Conservation (phyloP, 148 eudicot genomes). For the Pharnaceum exiguum region DNA sequence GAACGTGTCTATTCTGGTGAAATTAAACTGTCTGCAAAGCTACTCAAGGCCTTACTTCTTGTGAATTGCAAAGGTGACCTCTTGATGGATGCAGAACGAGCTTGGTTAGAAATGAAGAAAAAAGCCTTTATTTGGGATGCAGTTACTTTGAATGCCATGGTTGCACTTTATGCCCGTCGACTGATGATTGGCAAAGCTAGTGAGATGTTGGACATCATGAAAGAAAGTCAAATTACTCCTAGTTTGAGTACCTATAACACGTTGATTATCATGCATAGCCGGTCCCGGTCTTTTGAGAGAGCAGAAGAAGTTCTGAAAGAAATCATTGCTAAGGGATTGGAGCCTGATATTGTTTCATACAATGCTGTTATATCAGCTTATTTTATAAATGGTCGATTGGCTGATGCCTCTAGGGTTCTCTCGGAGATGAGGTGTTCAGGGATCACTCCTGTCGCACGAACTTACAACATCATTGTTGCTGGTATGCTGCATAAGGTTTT, state of each 20-base stretch:
- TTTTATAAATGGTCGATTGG: slow-evolving; percentile 64
- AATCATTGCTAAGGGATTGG: slow-evolving; percentile 52
- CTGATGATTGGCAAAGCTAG: slow-evolving; percentile 62
- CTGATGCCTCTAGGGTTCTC: slow-evolving; percentile 65
- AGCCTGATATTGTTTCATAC: slow-evolving; percentile 78
- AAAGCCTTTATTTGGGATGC: slow-evolving; percentile 58
- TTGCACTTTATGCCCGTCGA: slow-evolving; percentile 76
- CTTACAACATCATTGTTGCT: slow-evolving; percentile 72
- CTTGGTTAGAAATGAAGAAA: slow-evolving; percentile 61
- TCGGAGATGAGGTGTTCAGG: slow-evolving; percentile 58
- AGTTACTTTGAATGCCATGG: slow-evolving; percentile 71
- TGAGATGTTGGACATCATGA: slow-evolving; percentile 64
- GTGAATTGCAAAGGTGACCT: slow-evolving; percentile 73
- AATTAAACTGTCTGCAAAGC: slow-evolving; percentile 45
- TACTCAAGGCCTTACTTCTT: slow-evolving; percentile 75
- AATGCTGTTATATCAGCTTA: slow-evolving; percentile 79
- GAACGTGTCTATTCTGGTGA: slow-evolving; percentile 60
- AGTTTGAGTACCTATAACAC: slow-evolving; percentile 72
- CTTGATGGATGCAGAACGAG: slow-evolving; percentile 69
- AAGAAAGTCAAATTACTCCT: slow-evolving; percentile 65
- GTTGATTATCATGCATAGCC: slow-evolving; percentile 84
- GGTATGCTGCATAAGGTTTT: slow-evolving; percentile 76
- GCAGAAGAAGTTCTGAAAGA: slow-evolving; percentile 66
- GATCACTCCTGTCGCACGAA: slow-evolving; percentile 62
- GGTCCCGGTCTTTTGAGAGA: slow-evolving; percentile 48